A percentile compares a stretch with the other conserved stretches of the same genome.
Conservation (phyloP, 495 filamentous ascomycete genomes). For the Talaromyces ruber region DNA sequence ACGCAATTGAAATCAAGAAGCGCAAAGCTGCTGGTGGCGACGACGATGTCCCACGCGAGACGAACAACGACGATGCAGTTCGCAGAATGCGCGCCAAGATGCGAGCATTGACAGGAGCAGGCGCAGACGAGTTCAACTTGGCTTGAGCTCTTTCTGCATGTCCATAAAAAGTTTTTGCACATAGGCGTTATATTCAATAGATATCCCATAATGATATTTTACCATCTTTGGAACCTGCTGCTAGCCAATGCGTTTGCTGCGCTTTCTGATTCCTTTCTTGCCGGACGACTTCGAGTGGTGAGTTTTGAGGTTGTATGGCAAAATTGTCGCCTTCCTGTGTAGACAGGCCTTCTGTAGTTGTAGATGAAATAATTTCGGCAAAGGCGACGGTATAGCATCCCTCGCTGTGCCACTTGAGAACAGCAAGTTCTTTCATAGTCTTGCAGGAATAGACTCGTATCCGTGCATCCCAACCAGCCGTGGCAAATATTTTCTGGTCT, state of each 20-base stretch:
- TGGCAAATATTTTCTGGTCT: slow-evolving; percentile 79
- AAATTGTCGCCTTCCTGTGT: neutral
- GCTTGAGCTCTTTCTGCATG: slow-evolving; percentile 37
- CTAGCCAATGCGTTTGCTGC: slow-evolving; percentile 76
- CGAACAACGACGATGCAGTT: slow-evolving; percentile 54
- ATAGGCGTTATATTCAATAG: slow-evolving; percentile 45
- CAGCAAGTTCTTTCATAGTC: slow-evolving; percentile 80
- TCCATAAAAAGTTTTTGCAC: slow-evolving; percentile 16
- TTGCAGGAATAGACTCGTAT: slow-evolving; percentile 73
- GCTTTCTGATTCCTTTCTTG: slow-evolving; percentile 56
- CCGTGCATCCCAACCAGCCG: slow-evolving; percentile 85
- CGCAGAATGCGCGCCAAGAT: slow-evolving; percentile 76
- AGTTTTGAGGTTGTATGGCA: neutral
- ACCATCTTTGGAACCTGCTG: slow-evolving; percentile 86
- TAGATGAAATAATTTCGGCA: slow-evolving; percentile 33
- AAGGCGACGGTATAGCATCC: slow-evolving; percentile 86
- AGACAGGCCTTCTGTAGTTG: neutral
- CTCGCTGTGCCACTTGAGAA: slow-evolving; percentile 90
- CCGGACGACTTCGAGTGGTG: slow-evolving; percentile 43
- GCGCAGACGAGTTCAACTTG: slow-evolving; percentile 81
- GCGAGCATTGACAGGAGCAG: slow-evolving; percentile 52
- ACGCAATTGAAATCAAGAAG: slow-evolving; percentile 26
- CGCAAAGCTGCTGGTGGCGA: slow-evolving; percentile 30
- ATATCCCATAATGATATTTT: slow-evolving; percentile 96
- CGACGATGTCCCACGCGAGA: slow-evolving; percentile 24